Evolutionary conservation across 169 alveolate species (phyloP), one percentile per base, ranked within the genome.

Genomic region (Plasmodium vivax): DNA sequence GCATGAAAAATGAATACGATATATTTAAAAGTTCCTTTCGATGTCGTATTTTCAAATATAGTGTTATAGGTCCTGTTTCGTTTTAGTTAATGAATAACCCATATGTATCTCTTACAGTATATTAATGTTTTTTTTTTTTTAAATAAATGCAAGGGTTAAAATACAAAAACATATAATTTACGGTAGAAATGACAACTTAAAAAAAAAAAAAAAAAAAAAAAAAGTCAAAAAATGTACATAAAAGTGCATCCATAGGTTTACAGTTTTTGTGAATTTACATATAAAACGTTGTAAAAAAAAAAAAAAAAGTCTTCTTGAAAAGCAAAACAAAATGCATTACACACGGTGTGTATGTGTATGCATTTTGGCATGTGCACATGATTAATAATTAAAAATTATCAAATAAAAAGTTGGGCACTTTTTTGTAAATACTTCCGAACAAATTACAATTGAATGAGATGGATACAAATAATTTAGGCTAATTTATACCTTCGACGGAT

Each of bases 401-500:
- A 45, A 32, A 19, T 16, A 41, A 45, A 14, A 23, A 51, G 30
- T 27, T n/a, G 30, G 38, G 75, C 75, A 51, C 36, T 51, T 5
- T 47, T 47, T 51, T 51, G 23, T 82, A 47, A n/a, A 83, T 58
- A 83, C 51, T 85, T 73, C 41, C 80, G 38, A 41, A 85, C 84
- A 85, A 73, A 41, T 85, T 85, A 62, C 32, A 85, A 73, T 43
- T 30, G 74, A 62, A 7, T n/a, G 34, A 45, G 77, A 85, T 85
- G 54, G 34, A 47, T 74, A 85, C 62, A 73, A 45, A 43, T 32
- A 84, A 34, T 84, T 73, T 45, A 85, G 51, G 84, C 77, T 85
- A 85, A 74, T 85, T 85, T 73, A 85, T 85, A 51, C 93, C 93
- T 85, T 85, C 93, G 23, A 85, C 93, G 41, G 93, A 73, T 85